Evolutionary conservation across 169 alveolate genomes (phyloP), one percentile per base, ranked within the genome.

Genomic region (Eimeria sp.): DNA sequence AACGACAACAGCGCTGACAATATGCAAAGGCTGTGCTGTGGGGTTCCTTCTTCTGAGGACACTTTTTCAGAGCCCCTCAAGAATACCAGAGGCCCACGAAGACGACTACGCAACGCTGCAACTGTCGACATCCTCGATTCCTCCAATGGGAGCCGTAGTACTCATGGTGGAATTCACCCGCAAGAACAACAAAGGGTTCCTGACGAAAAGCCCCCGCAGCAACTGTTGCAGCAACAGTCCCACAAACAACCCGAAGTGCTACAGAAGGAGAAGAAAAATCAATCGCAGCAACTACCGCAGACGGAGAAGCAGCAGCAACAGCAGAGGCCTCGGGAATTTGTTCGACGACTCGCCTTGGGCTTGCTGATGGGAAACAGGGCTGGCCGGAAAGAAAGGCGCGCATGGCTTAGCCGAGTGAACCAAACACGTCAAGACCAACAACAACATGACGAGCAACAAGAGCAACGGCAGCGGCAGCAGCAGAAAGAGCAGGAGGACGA

Each of bases 291-390:
- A 27, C 30, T 9, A 14, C 78, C 27, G 68, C 93, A 87, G 4
- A 33, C 8, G 76, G 77, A 87, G 83, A 52, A 30, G 56, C 76
- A 85, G 60, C 76, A 18, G 49, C 90, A 56, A 46, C 90, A 25
- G 66, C 93, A 62, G 37, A 60, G n/a, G 83, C 60, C 93, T 37
- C 78, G 78, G 62, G 83, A 87, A n/a, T 58, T 87, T 16, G 93
- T 87, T 64, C 93, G 93, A 52, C 82, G 83, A 33, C 93, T 87
- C 33, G 83, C 82, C 46, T 62, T 64, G 80, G 82, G 93, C 16
- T 64, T 87, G 68, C 82, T 87, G 23, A 64, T 43, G 82, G 74
- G 74, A 6, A 77, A 58, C 58, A 54, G 90, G 43, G 54, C 60
- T 43, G 40, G 74, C 77, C 58, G 77, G 77, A 83, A 83, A 60